phyloP scores from a whole-genome alignment of 2,329 filamentous ascomycete species.

The Aspergillaceae sp. region DNA sequence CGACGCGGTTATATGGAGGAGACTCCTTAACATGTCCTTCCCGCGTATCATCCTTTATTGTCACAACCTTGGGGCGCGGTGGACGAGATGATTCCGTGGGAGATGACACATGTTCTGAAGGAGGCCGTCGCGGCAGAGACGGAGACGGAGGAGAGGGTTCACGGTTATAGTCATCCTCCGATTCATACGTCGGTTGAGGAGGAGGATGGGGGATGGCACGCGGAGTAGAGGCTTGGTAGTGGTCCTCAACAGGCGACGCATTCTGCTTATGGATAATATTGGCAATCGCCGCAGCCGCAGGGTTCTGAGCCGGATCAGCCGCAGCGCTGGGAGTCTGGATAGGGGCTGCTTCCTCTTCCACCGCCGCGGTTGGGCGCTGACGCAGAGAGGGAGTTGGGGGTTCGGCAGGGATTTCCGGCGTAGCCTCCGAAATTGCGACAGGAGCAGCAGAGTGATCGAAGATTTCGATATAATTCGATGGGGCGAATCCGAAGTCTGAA shows the following conservation, averaged over 20 bases:
- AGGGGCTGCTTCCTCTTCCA: slow-evolving; percentile 19
- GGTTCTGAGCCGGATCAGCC: slow-evolving; percentile 40
- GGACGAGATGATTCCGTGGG: slow-evolving; percentile 47
- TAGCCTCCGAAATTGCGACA: slow-evolving; percentile 21
- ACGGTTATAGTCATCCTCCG: slow-evolving; percentile 53
- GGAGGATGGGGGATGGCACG: slow-evolving; percentile 27
- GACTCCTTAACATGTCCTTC: slow-evolving; percentile 42
- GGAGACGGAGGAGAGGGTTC: slow-evolving; percentile 43
- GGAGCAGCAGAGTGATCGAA: slow-evolving; percentile 35
- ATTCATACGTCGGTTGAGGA: slow-evolving; percentile 52
- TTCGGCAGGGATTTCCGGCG: slow-evolving; percentile 9
- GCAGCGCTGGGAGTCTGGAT: slow-evolving; percentile 24
- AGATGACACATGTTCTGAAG: slow-evolving; percentile 47
- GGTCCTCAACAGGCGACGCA: slow-evolving; percentile 22
- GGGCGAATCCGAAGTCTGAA: slow-evolving; percentile 85
- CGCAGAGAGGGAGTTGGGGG: slow-evolving; percentile 12
- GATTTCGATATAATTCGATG: slow-evolving; percentile 89
- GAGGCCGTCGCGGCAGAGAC: slow-evolving; percentile 54
- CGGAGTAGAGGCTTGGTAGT: slow-evolving; percentile 16
- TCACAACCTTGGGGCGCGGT: slow-evolving; percentile 22
- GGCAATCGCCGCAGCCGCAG: slow-evolving; percentile 51
- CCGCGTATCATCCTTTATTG: slow-evolving; percentile 30
- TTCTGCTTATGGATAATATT: slow-evolving; percentile 36
- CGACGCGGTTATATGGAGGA: slow-evolving; percentile 47
- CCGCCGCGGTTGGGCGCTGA: slow-evolving; percentile 12